Conservation (phyloP, 2,329 filamentous ascomycete genomes). For the Calonectria hongkongensis region DNA sequence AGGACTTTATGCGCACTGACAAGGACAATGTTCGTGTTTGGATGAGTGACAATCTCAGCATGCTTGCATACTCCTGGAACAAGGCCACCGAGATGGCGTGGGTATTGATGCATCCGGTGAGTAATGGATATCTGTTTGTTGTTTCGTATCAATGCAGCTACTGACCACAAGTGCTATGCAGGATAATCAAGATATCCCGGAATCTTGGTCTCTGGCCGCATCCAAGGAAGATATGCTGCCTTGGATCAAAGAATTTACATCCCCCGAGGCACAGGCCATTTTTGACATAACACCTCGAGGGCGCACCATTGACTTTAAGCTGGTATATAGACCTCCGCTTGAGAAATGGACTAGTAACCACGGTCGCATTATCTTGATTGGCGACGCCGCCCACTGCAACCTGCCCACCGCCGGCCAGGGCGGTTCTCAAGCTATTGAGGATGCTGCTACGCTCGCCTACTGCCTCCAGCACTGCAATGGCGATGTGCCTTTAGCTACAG, state of each 20-base stretch:
- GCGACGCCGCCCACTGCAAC: slow-evolving; percentile 4
- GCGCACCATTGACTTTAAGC: not conserved
- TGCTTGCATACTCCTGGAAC: slow-evolving; percentile 34
- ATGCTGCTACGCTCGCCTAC: not conserved
- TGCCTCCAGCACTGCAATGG: not conserved
- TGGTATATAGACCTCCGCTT: not conserved
- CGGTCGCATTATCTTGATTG: not conserved
- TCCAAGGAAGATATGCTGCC: slow-evolving; percentile 1
- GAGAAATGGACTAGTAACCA: not conserved
- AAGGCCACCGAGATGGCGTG: slow-evolving; percentile 30
- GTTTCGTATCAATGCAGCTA: too few relatives aligned
- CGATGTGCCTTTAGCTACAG: not conserved
- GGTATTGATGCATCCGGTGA: slow-evolving; percentile 35
- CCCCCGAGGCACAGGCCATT: not conserved
- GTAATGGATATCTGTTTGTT: not conserved
- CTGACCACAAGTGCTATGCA: not conserved
- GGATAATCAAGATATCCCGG: slow-evolving; percentile 6
- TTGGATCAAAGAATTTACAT: slow-evolving; percentile 5
- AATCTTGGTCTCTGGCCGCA: not conserved
- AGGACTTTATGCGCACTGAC: slow-evolving; percentile 19
- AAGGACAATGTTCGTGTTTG: slow-evolving; percentile 31
- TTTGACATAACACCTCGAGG: not conserved
- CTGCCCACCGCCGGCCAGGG: not conserved
- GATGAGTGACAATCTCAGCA: slow-evolving; percentile 34
- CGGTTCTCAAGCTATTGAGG: slow-evolving; percentile 2